Conservation (phyloP, 192 early-diverging fungal species). For the Gigaspora rosea region DNA sequence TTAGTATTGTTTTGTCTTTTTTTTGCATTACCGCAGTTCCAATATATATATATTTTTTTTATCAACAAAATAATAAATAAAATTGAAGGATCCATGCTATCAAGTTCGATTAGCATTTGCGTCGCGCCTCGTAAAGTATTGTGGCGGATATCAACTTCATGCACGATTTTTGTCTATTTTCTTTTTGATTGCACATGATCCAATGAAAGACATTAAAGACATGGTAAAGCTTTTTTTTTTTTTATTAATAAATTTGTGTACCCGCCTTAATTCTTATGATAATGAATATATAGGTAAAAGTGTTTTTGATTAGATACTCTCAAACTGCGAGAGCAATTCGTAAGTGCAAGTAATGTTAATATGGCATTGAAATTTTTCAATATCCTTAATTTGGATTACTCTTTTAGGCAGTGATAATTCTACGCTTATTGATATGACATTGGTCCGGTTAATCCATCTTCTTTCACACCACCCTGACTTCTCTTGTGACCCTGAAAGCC, state of each 20-base stretch:
- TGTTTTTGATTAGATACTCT: conserved; percentile 14
- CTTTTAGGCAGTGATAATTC: conserved; percentile 35
- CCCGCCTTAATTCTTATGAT: too few relatives aligned
- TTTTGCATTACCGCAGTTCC: background rate
- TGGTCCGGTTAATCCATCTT: conserved; percentile 69
- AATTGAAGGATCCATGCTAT: conserved; percentile 69
- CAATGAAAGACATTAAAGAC: conserved; percentile 66
- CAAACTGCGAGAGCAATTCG: background rate
- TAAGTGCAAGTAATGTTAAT: background rate
- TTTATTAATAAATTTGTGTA: background rate
- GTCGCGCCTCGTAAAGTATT: conserved; percentile 69
- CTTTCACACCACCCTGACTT: conserved; percentile 90
- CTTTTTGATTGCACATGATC: conserved; percentile 86
- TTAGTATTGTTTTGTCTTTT: background rate
- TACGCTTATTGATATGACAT: conserved; percentile 58
- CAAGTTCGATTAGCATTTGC: conserved; percentile 77
- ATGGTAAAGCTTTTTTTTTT: conserved; percentile 59
- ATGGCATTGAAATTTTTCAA: background rate
- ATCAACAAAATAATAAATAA: background rate
- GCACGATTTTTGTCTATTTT: conserved; percentile 70
- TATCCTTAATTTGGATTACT: conserved; percentile 6
- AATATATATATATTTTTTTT: conserved; percentile 18
- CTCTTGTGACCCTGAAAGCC: conserved; percentile 44
- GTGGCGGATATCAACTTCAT: conserved; percentile 61
- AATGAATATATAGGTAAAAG: conserved; percentile 27